Evolutionary conservation across 371 early-diverging fungal species (phyloP).

Genomic region (Chytridiales sp.): DNA sequence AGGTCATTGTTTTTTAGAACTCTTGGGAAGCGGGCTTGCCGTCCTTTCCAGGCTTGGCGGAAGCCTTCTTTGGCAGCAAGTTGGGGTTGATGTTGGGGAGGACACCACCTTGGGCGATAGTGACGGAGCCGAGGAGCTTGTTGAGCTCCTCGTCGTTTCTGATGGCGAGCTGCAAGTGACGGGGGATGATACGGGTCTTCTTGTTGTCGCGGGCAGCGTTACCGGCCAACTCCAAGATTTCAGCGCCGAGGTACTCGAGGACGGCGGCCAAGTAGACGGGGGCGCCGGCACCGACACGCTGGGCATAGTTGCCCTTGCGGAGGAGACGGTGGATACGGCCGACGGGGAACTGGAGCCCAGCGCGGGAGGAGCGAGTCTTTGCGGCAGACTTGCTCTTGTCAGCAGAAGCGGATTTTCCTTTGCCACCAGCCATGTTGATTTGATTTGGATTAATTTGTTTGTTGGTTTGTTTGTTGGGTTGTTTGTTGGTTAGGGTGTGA

Average conservation of each 20-base stretch:
- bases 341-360: constrained; percentile 94
- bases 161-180: constrained; percentile 89
- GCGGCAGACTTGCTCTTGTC: constrained; percentile 36
- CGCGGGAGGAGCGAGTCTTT: constrained; percentile 70
- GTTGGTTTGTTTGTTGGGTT: not conserved
- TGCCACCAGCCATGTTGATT: constrained; percentile 42
- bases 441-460: not conserved
- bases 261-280: constrained; percentile 95
- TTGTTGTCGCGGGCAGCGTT: constrained; percentile 96
- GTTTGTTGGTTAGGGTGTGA: no score
- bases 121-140: constrained; percentile 88
- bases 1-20: no score
- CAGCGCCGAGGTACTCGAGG: constrained; percentile 94
- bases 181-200: constrained; percentile 92
- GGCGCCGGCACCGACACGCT: constrained; percentile 92
- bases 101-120: constrained; percentile 59
- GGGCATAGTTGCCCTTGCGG: constrained; percentile 94
- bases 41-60: constrained; percentile 1
- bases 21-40: not conserved
- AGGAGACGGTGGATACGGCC: constrained; percentile 96
- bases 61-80: constrained; percentile 1
- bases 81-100: constrained; percentile 17
- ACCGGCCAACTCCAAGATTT: constrained; percentile 95
- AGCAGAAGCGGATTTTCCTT: constrained; percentile 40
- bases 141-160: constrained; percentile 95